Conservation (phyloP, 1,139 yeast species). For the Ogataea hybrid region DNA sequence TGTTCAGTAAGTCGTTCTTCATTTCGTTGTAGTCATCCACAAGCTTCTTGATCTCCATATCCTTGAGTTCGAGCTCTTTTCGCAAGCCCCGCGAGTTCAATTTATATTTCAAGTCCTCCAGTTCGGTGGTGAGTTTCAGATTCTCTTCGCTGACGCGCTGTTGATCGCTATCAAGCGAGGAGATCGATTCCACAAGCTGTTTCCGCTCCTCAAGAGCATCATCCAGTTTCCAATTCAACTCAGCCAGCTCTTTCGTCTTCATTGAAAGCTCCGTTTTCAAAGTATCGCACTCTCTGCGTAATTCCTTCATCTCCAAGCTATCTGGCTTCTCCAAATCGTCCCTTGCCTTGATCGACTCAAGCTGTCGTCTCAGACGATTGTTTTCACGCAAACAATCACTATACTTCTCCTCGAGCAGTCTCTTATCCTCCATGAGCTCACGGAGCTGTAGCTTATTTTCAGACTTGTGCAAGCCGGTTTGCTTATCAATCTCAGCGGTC, state of each 20-base stretch:
- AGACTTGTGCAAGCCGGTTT: conserved; percentile 5
- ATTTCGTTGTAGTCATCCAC: conserved; percentile 29
- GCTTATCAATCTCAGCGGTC: conserved; percentile 12
- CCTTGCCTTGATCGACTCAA: conserved; percentile 21
- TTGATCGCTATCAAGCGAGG: conserved; percentile 18
- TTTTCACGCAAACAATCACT: conserved; percentile 10
- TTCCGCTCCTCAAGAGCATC: conserved; percentile 15
- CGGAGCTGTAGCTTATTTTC: conserved; percentile 19
- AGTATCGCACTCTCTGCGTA: conserved; percentile 13
- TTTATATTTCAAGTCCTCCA: conserved; percentile 13
- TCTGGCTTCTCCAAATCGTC: conserved; percentile 8
- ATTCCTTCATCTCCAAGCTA: conserved; percentile 12
- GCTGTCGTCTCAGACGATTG: conserved; percentile 23
- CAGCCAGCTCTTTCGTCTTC: conserved; percentile 13
- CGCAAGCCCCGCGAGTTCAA: conserved; percentile 1
- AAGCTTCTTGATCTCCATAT: conserved; percentile 19
- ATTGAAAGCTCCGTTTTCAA: conserved; percentile 12
- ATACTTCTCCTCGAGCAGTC: conserved; percentile 29
- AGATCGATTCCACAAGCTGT: conserved; percentile 14
- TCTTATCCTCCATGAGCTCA: conserved; percentile 25
- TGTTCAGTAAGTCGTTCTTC: conserved; percentile 32
- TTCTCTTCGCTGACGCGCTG: conserved; percentile 16
- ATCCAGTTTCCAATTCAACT: conserved; percentile 15
- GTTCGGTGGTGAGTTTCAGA: conserved; percentile 14
- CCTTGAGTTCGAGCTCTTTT: conserved; percentile 15